phyloP scores from a whole-genome alignment of 2,329 filamentous ascomycete genomes.

The Sporothrix globosa region DNA sequence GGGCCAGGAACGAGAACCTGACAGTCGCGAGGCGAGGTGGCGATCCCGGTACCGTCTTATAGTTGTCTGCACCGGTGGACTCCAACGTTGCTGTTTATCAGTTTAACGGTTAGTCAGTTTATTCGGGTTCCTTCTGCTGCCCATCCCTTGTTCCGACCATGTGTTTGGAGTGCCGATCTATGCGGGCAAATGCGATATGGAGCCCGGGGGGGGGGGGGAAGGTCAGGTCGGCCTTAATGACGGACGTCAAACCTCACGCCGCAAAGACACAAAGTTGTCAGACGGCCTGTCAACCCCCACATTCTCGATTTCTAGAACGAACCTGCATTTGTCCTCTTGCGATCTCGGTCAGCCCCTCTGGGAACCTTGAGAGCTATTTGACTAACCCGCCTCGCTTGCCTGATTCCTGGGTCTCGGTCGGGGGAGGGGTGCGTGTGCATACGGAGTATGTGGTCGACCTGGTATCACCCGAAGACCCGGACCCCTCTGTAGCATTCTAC shows the following conservation, averaged over 20 bases:
- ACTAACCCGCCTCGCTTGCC: background rate
- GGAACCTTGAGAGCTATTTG: background rate
- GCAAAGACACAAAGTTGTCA: background rate
- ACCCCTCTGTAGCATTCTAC: conserved; percentile 5
- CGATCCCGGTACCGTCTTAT: conserved; percentile 11
- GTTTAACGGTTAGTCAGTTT: background rate
- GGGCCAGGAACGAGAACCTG: conserved; percentile 3
- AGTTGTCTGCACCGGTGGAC: background rate
- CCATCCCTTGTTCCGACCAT: background rate
- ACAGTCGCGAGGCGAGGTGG: background rate
- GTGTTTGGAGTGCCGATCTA: conserved; percentile 14
- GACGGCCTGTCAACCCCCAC: background rate
- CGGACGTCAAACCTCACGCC: background rate
- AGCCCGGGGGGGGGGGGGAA: background rate
- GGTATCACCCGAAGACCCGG: background rate
- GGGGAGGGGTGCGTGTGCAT: background rate
- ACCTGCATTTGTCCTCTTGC: background rate
- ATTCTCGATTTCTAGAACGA: background rate
- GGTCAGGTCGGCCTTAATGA: background rate
- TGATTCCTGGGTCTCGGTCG: background rate
- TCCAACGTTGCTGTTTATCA: background rate
- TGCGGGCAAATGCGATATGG: background rate
- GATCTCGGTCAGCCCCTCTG: conserved; percentile 13
- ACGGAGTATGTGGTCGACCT: background rate
- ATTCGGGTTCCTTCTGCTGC: background rate